Evolutionary conservation across 352 stramenopile species (phyloP).

Genomic region (Elongisporangium prolatum): DNA sequence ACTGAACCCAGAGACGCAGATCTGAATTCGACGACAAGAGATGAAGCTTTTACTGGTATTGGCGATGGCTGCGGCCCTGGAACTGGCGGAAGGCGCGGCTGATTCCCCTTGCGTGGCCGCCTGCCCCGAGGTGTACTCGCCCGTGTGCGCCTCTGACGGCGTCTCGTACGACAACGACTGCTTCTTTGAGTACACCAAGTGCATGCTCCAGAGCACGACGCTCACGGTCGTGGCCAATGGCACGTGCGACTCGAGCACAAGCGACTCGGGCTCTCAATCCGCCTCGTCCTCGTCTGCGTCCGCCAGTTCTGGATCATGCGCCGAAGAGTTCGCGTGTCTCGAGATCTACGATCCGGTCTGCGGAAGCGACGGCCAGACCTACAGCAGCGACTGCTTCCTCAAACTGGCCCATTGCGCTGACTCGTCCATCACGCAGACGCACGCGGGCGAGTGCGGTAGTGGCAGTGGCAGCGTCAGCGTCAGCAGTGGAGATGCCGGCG

Average conservation of each 20-base stretch:
- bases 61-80: not conserved
- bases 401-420: conserved; percentile 18
- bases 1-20: not conserved
- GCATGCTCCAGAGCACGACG: conserved; percentile 13
- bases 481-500: not conserved
- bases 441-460: conserved; percentile 15
- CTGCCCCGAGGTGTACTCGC: conserved; percentile 22
- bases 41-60: not conserved
- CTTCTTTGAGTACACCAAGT: conserved; percentile 34
- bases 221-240: conserved; percentile 20
- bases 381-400: conserved; percentile 41
- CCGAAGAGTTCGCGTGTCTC: conserved; percentile 20
- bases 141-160: conserved; percentile 52
- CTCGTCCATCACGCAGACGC: conserved; percentile 13
- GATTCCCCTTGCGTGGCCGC: conserved; percentile 7
- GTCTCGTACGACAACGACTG: conserved; percentile 53
- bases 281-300: not conserved
- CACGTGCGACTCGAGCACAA: conserved; percentile 13
- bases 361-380: conserved; percentile 36
- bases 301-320: not conserved
- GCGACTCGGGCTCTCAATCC: not conserved
- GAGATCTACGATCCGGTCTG: conserved; percentile 30
- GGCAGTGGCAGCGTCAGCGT: not conserved
- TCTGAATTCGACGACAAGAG: not conserved
- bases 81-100: not conserved